Evolutionary conservation across 805 yeast genomes (phyloP).

Genomic region (Teunomyces pallodes): DNA sequence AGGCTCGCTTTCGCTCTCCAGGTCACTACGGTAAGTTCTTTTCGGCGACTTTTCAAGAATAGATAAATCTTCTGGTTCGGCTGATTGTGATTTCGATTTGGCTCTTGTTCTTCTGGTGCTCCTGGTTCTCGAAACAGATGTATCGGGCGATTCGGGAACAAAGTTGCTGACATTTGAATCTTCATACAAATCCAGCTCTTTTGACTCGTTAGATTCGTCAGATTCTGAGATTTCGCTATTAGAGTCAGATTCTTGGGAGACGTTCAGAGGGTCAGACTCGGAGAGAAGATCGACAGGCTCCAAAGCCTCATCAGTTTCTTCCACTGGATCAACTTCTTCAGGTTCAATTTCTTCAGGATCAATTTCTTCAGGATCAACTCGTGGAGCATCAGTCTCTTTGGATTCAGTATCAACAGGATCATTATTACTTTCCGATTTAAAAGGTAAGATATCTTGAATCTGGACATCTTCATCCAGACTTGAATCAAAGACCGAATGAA

Average conservation of each 20-base stretch:
- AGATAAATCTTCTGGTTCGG: background rate
- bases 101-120: slow-evolving; percentile 1
- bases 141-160: background rate
- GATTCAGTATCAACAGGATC: too few relatives aligned
- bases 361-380: background rate
- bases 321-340: too few relatives aligned
- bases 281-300: too few relatives aligned
- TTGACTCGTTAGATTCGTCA: background rate
- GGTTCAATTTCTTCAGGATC: too few relatives aligned
- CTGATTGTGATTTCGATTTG: background rate
- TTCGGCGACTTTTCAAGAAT: slow-evolving; percentile 1
- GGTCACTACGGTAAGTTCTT: background rate
- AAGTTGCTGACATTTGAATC: slow-evolving; percentile 2
- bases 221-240: background rate
- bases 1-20: slow-evolving; percentile 4
- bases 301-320: too few relatives aligned
- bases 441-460: too few relatives aligned
- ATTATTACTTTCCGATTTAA: too few relatives aligned
- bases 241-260: background rate
- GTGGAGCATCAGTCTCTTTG: background rate
- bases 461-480: background rate
- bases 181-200: background rate
- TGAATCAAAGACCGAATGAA: background rate
- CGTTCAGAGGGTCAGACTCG: too few relatives aligned
- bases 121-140: background rate